Conservation (phyloP, 352 stramenopile genomes). For the Pythium monospermum region DNA sequence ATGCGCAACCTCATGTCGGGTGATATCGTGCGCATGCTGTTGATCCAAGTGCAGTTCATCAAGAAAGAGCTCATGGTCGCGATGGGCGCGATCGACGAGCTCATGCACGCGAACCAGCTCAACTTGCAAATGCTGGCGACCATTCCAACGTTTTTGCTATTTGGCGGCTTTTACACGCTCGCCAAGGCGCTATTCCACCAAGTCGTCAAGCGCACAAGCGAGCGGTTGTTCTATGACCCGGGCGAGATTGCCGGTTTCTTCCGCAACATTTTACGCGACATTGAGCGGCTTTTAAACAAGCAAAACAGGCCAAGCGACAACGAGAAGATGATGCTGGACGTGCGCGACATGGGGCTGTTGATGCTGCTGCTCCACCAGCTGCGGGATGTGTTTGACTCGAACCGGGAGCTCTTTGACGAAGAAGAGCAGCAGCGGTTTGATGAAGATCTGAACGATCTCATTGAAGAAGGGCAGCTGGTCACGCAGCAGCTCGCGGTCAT, state of each 20-base stretch:
- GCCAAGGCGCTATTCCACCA: conserved; percentile 54
- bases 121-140: conserved; percentile 86
- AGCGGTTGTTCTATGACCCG: conserved; percentile 73
- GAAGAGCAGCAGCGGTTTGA: conserved; percentile 81
- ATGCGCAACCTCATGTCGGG: conserved; percentile 79
- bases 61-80: conserved; percentile 88
- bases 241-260: conserved; percentile 69
- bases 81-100: conserved; percentile 82
- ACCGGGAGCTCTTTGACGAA: conserved; percentile 64
- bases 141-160: conserved; percentile 75
- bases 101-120: conserved; percentile 86
- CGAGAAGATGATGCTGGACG: conserved; percentile 39
- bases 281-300: conserved; percentile 82
- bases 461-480: conserved; percentile 68
- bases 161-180: conserved; percentile 65
- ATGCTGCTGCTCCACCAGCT: conserved; percentile 73
- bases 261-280: conserved; percentile 77
- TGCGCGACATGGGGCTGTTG: conserved; percentile 66
- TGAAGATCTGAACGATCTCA: conserved; percentile 77
- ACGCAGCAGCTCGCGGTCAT: conserved; percentile 82
- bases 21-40: conserved; percentile 83
- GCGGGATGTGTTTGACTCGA: conserved; percentile 69
- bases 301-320: conserved; percentile 40
- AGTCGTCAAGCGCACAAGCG: conserved; percentile 73
- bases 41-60: conserved; percentile 88